Percentiles rank a stretch among this genome's conserved stretches.
Evolutionary conservation across 129 eudicot genomes (phyloP).

Genomic region (Tagetes patula): DNA sequence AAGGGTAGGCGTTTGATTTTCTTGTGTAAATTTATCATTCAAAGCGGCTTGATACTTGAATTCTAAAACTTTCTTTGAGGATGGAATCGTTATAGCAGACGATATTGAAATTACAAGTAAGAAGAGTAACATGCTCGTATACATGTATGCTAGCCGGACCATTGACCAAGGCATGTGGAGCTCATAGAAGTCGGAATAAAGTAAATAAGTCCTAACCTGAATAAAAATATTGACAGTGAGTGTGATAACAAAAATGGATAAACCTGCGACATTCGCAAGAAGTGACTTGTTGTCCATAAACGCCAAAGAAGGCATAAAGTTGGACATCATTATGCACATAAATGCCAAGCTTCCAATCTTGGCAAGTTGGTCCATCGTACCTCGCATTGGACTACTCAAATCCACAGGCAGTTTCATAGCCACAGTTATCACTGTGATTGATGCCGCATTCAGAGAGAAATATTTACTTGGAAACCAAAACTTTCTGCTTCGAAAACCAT

Average conservation of each 20-base stretch:
- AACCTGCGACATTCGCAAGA: neutral
- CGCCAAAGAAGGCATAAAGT: slow-evolving; percentile 3
- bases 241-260: neutral
- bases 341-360: slow-evolving; percentile 22
- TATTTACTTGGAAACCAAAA: neutral
- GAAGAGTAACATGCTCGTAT: too few relatives aligned
- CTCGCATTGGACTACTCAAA: slow-evolving; percentile 3
- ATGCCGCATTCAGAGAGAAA: neutral
- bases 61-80: too few relatives aligned
- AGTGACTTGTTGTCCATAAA: neutral
- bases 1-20: neutral
- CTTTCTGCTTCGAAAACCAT: neutral
- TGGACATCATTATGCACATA: slow-evolving; percentile 21
- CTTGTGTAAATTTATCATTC: too few relatives aligned
- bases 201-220: neutral
- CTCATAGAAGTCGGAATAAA: too few relatives aligned
- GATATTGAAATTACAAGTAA: too few relatives aligned
- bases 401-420: slow-evolving; percentile 17
- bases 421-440: neutral
- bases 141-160: too few relatives aligned
- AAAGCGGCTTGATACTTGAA: too few relatives aligned
- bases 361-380: slow-evolving; percentile 11
- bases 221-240: neutral
- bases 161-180: neutral
- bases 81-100: too few relatives aligned